Base-by-base conservation (phyloP, 1,139 yeast species). In the Yamadazyma friedrichii region DNA sequence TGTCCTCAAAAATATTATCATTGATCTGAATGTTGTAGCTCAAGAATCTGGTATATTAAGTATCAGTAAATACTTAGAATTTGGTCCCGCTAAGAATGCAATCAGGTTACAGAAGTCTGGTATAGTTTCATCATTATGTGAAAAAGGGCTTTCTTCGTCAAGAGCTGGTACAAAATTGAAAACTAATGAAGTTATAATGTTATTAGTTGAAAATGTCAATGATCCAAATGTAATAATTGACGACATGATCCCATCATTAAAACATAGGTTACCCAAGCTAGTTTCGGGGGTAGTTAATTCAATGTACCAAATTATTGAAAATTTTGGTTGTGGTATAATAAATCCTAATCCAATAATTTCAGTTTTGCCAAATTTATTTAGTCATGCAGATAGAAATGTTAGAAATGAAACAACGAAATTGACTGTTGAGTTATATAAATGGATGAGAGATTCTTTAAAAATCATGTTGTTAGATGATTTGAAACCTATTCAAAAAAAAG, bases 401-500 rank as follows among this genome's bases (percentile, higher is more conserved):
- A 77, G 98, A 55, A 79, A 82, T 1, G 96, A 88, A 55, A 80
- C 96, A 2, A 76, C 84, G 8, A 72, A 74, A 36, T 67, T 93
- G 48, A 72, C 91, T 0, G 80, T 88, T 2, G 88, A 82, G 45
- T 58, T 91, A 22, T 82, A 84, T 59, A 77, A 80, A 47, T 87
- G 95, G 87, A 75, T 86, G 59, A 95, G 94, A 3, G 79, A 73
- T 24, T 70, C 81, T 0, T 67, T 88, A 38, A 80, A 80, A 39
- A 70, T 75, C 11, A 59, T 81, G 0, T 64, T 89, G 32, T 77
- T 89, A 44, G 78, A 84, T 2, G 82, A 81, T 26, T 70, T 93
- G 59, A 93, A 93, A 58, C 96, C 97, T 0, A 88, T 89, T 11
- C 98, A 93, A 60, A 94, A 88, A 61, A 87, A 84, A 51, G 98